These are phyloP conservation scores for Cryptomeria japonica DNA, from an alignment of 75 land plant genomes.

Conservation along the genomic window DNA sequence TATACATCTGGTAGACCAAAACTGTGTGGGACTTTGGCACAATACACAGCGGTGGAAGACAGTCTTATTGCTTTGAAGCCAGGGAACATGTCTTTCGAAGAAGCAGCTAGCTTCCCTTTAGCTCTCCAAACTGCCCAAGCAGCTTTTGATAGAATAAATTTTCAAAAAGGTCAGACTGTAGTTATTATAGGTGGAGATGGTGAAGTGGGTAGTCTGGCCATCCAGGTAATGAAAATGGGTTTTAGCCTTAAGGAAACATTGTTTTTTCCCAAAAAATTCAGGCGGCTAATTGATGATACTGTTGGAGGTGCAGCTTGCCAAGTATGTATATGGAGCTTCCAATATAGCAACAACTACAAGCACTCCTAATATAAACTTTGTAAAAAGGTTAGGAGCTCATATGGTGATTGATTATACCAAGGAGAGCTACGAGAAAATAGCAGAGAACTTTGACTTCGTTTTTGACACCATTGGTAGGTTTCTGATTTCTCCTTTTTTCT, in stretches of 20 bases:
- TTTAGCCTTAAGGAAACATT: neutral
- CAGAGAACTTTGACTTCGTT: conserved; percentile 57
- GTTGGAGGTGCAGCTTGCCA: conserved; percentile 32
- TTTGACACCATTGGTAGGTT: conserved; percentile 55
- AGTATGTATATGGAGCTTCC: conserved; percentile 52
- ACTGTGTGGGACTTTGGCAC: conserved; percentile 42
- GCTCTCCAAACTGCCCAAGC: conserved; percentile 45
- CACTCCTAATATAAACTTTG: conserved; percentile 41
- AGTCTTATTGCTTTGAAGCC: conserved; percentile 46
- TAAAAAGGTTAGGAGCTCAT: conserved; percentile 51
- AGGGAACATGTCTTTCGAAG: conserved; percentile 34
- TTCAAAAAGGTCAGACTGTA: conserved; percentile 41
- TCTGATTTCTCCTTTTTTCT: neutral
- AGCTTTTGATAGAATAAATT: conserved; percentile 29
- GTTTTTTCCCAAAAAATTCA: neutral
- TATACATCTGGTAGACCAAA: conserved; percentile 25
- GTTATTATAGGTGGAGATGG: conserved; percentile 48
- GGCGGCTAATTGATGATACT: neutral
- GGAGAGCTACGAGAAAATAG: conserved; percentile 32
- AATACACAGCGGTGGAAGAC: conserved; percentile 52
- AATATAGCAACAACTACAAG: conserved; percentile 46
- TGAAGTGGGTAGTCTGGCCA: conserved; percentile 47
- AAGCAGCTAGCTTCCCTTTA: conserved; percentile 56
- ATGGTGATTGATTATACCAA: conserved; percentile 54
- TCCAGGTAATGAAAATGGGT: conserved; percentile 14